Evolutionary conservation across 2,329 filamentous ascomycete genomes (phyloP), one percentile per base, ranked within the genome.

Genomic region (Mollisiaceae sp.): DNA sequence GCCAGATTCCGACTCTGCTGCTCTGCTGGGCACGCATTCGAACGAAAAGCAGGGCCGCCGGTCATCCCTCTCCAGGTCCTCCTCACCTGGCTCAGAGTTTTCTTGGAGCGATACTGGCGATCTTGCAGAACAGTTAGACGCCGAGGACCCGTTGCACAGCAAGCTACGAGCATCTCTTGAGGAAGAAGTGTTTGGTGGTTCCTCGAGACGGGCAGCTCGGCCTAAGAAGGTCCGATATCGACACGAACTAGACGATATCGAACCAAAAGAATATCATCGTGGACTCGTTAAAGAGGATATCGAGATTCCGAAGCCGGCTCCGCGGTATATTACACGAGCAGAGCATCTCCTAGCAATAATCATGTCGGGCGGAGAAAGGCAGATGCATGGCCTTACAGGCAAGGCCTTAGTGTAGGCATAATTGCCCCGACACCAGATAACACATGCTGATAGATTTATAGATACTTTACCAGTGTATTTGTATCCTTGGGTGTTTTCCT

Each of bases 31-130:
- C 67, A 74, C 78, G 72, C 79, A 80, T 73, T 76, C 72, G 58
- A 69, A 77, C 76, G 74, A 76, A 69, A 78, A 81, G 76, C 77
- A 78, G 70, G 76, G 78, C 73, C 72, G 78, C 71, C 72, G 73
- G 64, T 77, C 77, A 74, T 79, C 79, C 75, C 78, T 80, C 72
- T 78, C 77, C 76, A 85, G 82, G 71, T 87, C 85, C 75, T 85
- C 84, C 64, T 87, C 86, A 69, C 82, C 78, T 67, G 83, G 83
- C 77, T 91, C 88, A 67, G 87, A 90, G 74, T 91, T 92, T 78
- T 92, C 89, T 73, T 97, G 93, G 93, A 94, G 92, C 76, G 93
- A 97, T 79, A 97, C 94, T 54, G 94, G 93, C 76, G 95, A 98
- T 80, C 87, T 98, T 74, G 93, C 92, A 75, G 94, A 97, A 82